Evolutionary conservation across 1,284 basidiomycete species (phyloP).

Genomic region (Puccinia sorghi): DNA sequence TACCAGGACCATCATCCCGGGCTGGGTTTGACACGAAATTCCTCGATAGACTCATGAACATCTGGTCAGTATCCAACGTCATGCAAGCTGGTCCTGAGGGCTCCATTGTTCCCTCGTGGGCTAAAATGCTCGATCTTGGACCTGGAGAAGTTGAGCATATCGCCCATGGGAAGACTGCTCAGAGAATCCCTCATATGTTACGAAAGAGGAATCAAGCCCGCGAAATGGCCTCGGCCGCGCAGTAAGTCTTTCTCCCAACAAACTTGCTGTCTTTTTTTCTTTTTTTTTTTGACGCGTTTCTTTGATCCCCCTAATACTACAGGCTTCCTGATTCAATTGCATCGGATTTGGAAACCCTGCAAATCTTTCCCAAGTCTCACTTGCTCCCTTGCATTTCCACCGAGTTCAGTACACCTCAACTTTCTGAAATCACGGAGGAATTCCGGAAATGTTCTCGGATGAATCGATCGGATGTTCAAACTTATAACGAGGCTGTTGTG

Average conservation of each 20-base stretch:
- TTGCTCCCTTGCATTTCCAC: constrained; percentile 56
- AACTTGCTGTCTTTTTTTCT: no score
- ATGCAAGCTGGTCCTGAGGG: constrained; percentile 64
- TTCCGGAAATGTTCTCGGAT: constrained; percentile 76
- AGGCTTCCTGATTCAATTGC: constrained; percentile 45
- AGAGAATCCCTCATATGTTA: constrained; percentile 35
- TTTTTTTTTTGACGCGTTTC: neutral
- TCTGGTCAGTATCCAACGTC: constrained; percentile 75
- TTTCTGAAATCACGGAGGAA: constrained; percentile 66
- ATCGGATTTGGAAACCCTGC: constrained; percentile 22
- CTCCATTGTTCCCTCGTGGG: constrained; percentile 54
- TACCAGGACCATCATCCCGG: constrained; percentile 67
- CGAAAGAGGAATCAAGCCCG: constrained; percentile 7
- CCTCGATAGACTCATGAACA: constrained; percentile 76
- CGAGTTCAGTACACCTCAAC: constrained; percentile 62
- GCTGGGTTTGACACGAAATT: constrained; percentile 67
- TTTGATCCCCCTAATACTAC: neutral
- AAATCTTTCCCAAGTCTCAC: constrained; percentile 40
- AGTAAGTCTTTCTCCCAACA: constrained; percentile 13
- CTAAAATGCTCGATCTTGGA: constrained; percentile 42
- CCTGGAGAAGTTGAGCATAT: constrained; percentile 38
- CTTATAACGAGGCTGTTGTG: constrained; percentile 77
- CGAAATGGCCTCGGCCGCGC: constrained; percentile 22
- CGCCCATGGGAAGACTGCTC: constrained; percentile 29
- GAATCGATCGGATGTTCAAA: constrained; percentile 74